phyloP scores from a whole-genome alignment of 2,329 filamentous ascomycete genomes.

The Fusarium sacchari region DNA sequence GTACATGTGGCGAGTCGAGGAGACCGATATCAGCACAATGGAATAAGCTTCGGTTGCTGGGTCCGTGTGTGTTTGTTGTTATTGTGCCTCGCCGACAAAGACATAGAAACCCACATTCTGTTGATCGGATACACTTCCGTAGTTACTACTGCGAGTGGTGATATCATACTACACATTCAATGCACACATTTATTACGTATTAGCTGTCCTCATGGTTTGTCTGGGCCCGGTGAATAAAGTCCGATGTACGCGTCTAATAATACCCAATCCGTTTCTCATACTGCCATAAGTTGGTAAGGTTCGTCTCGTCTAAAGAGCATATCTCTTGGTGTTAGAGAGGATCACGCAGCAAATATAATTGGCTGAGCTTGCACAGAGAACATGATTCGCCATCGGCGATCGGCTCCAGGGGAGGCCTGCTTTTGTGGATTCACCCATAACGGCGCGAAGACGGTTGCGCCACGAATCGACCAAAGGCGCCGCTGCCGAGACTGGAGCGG shows the following conservation, averaged over 20 bases:
- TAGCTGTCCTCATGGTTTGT: slow-evolving; percentile 10
- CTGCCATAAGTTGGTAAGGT: background rate
- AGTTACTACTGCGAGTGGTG: slow-evolving; percentile 18
- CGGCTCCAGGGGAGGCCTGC: slow-evolving; percentile 17
- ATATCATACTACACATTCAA: slow-evolving; percentile 27
- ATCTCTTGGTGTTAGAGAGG: background rate
- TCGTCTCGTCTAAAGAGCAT: slow-evolving; percentile 3
- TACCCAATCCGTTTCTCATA: slow-evolving; percentile 3
- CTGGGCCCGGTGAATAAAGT: background rate
- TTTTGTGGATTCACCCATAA: slow-evolving; percentile 17
- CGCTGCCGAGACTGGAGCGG: slow-evolving; percentile 26
- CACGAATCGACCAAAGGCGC: slow-evolving; percentile 28
- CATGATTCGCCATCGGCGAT: slow-evolving; percentile 35
- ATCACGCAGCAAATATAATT: slow-evolving; percentile 3
- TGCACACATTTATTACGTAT: background rate
- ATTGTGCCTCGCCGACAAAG: background rate
- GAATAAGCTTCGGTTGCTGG: slow-evolving; percentile 49
- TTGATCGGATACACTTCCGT: slow-evolving; percentile 6
- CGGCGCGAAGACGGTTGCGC: slow-evolving; percentile 25
- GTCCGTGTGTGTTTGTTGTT: slow-evolving; percentile 25
- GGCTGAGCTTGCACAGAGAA: background rate
- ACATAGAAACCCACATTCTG: background rate
- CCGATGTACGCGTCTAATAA: slow-evolving; percentile 1
- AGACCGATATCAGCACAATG: slow-evolving; percentile 76
- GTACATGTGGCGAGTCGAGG: slow-evolving; percentile 94